Evolutionary conservation across 345 rosid genomes (phyloP), one percentile per base, ranked within the genome.

Genomic region (Rhodamnia rubescens): DNA sequence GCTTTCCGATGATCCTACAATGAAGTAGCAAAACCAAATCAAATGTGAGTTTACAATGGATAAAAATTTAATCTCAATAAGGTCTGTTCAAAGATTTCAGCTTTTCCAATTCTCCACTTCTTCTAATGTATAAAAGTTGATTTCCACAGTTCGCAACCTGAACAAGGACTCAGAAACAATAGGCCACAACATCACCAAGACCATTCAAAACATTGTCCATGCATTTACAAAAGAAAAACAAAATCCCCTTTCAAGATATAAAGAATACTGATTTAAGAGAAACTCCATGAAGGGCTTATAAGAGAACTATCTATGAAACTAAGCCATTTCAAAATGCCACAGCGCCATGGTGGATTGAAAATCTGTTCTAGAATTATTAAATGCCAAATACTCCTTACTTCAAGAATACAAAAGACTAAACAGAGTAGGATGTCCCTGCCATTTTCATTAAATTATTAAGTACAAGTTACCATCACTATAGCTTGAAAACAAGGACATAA

Each of bases 1-100:
- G 93, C 94, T 91, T 93, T 97, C 88, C 94, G 94, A 82, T 92
- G 92, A 89, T 97, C 99, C 99, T 97, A 87, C 90, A 90, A 88
- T 81, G 81, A 90, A 51, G 56, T 7, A 50, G 53, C 75, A 44
- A 84, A 82, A 53, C n/a, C 59, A 9, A 53, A 52, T 82, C 61
- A 82, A 82, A 82, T 82, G 84, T 52, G n/a, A 82, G 40, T 56
- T 52, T 24, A 47, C 29, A 20, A 47, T 20, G 24, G 53, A 27
- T 11, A 53, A 53, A 40, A 53, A 82, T 24, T 56, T 82, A 53
- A 53, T 82, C 84, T 82, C 55, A 27, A 53, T 29, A 82, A 32
- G 42, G 47, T 22, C 47, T 18, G 14, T 11, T 29, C 24, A 69
- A 32, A 8, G 24, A 69, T 69, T 64, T 69, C 78, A 69, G 78